phyloP scores from a whole-genome alignment of 176 grass and related monocot species.

The Melocanna baccifera region DNA sequence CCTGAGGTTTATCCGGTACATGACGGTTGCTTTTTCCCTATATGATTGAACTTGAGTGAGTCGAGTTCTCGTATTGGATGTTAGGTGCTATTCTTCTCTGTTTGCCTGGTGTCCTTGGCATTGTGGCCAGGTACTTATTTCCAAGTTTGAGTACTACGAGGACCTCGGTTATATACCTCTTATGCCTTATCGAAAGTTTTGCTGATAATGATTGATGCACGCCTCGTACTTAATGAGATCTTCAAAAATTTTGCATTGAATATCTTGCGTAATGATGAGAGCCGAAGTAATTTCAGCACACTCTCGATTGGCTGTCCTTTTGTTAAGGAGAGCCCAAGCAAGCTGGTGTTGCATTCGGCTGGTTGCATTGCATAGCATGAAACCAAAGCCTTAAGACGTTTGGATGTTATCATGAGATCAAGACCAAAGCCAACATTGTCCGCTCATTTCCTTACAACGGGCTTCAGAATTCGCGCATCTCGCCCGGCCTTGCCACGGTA shows the following conservation, averaged over 20 bases:
- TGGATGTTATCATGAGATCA: background rate
- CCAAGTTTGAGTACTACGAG: constrained; percentile 7
- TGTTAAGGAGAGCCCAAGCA: background rate
- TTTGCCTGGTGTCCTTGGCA: background rate
- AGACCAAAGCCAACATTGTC: background rate
- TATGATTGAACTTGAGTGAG: constrained; percentile 31
- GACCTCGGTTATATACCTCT: background rate
- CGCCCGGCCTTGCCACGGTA: background rate
- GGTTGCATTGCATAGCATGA: background rate
- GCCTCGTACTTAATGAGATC: too few relatives aligned
- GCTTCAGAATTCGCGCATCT: background rate
- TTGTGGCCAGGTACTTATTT: constrained; percentile 25
- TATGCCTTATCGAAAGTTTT: constrained; percentile 10
- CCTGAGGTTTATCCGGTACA: constrained; percentile 22
- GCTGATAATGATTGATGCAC: constrained; percentile 3
- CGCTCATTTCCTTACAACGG: background rate
- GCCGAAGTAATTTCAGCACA: background rate
- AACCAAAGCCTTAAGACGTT: background rate
- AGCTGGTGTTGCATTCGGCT: background rate
- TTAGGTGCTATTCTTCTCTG: constrained; percentile 8
- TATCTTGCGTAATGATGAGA: background rate
- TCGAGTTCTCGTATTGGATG: constrained; percentile 26
- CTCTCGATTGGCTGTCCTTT: background rate
- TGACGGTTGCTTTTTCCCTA: constrained; percentile 7
- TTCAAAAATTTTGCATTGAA: background rate